Evolutionary conservation across 2,329 filamentous ascomycete species (phyloP), one percentile per base, ranked within the genome.

Genomic region (Cordyceps cicadae): DNA sequence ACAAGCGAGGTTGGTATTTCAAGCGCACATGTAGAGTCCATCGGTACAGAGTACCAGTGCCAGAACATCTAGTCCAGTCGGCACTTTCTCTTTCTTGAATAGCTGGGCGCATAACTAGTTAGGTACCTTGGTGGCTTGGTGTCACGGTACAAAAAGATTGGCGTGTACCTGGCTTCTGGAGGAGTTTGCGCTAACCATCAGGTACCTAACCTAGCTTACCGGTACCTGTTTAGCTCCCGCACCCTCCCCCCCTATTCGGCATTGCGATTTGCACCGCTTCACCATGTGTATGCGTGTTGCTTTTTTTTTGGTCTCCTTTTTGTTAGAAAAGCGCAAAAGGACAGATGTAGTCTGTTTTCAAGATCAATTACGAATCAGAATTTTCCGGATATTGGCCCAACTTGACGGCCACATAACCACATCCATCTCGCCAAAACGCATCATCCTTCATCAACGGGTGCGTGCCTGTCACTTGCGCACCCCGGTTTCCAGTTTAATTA

Each of bases 401-500:
- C 43, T 34, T 26, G 17, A 50, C 24, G 7, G 24, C 24, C 26
- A 24, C 48, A 50, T 50, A 26, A 19, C 17, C 24, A 50, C 48
- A n/a, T 21, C n/a, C 8, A 37, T 11, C 32, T 24, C 50, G 11
- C n/a, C 34, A 39, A 26, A 39, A 53, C 32, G 12, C n/a, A 19
- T 34, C 15, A 17, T 50, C 29, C 17, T 15, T 26, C 48, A 19
- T 21, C 26, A 26, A 50, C n/a, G 37, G 21, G 21, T 37, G 52
- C 29, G 52, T 54, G 52, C 37, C 52, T 19, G 52, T 21, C 37
- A 45, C 34, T 39, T 46, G 21, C 15, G 52, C 21, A 54, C 52
- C 52, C 52, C 52, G 52, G 52, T 24, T 19, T 41, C 52, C 11
- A 32, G 52, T 54, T 54, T 54, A 54, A 54, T 54, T 54, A 50